Evolutionary conservation across 2,329 filamentous ascomycete species (phyloP), one percentile per base, ranked within the genome.

Genomic region (Myriosclerotinia curreyana): DNA sequence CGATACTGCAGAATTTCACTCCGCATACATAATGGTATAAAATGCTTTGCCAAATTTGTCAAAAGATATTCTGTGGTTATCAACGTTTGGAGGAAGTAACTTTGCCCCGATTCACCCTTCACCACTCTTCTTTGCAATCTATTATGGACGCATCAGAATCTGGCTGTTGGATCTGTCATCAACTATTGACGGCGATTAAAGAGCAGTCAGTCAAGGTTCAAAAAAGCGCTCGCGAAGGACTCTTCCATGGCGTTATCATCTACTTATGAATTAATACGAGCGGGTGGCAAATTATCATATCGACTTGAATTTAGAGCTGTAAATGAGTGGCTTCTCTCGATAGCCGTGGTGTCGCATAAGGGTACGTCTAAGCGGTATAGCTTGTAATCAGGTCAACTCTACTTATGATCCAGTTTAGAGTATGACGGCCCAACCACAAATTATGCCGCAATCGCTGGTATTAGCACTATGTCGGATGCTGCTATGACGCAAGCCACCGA

Each of bases 281-380:
- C 4, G 12, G 0, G 1, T 6, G 3, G 17, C 12, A 9, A 9
- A n/a, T 20, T 9, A 17, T 51, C 9, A 11, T n/a, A 9, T 38
- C 12, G 0, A 0, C 52, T 40, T 42, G 7, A 1, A 0, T 42
- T 55, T 14, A 0, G 0, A 6, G 20, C 25, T 42, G 36, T 4
- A 28, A 1, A 14, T 5, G 0, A n/a, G 15, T 14, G 5, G 17
- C 1, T 22, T 42, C 8, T 3, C 12, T 3, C 0, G 0, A 22
- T 44, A 2, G 1, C 5, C 20, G 11, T 56, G 28, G 3, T 50
- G 0, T 22, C 44, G 7, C 31, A 28, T 9, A 6, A 50, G 0
- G 9, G 56, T 48, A 50, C 5, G 25, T 48, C 12, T 8, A 36
- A 34, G 28, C 9, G 15, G 12, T 38, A 54, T 48, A 25, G 2